A percentile compares a stretch with the other conserved stretches of the same genome.
Conservation (phyloP, 2,329 filamentous ascomycete species). For the Sclerotinia spermophila region DNA sequence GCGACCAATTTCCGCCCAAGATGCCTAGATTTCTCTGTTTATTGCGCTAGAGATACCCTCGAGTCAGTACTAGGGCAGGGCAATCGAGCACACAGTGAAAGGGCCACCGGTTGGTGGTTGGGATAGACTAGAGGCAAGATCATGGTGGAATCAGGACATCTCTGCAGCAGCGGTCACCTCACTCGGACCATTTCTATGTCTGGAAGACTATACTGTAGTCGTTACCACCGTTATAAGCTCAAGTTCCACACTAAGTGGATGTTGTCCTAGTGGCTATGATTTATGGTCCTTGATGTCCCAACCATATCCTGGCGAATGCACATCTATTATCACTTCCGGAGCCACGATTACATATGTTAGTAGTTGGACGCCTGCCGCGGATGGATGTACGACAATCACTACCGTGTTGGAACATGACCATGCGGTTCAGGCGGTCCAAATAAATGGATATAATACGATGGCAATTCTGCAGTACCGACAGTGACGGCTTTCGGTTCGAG, state of each 20-base stretch:
- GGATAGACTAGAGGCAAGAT: neutral
- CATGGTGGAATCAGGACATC: slow-evolving; percentile 11
- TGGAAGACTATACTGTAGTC: slow-evolving; percentile 2
- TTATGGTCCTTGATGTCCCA: neutral
- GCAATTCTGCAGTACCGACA: slow-evolving; percentile 2
- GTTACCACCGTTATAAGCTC: neutral
- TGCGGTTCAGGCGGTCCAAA: neutral
- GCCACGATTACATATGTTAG: slow-evolving; percentile 9
- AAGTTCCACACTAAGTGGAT: neutral
- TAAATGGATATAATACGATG: slow-evolving; percentile 16
- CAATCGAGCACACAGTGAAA: neutral
- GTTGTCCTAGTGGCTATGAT: slow-evolving; percentile 9
- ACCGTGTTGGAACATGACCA: neutral
- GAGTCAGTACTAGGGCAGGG: neutral
- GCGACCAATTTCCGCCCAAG: neutral
- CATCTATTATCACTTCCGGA: neutral
- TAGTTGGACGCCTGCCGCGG: neutral
- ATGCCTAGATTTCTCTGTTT: neutral
- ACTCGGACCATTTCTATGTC: slow-evolving; percentile 15
- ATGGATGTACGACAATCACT: neutral
- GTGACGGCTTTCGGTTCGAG: slow-evolving; percentile 3
- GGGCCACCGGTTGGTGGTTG: neutral
- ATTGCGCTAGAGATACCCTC: neutral
- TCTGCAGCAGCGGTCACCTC: neutral
- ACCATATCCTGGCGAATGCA: neutral